A percentile compares a stretch with the other conserved stretches of the same genome.
phyloP scores from a whole-genome alignment of 2,329 filamentous ascomycete species.

The Aureobasidium sp. region DNA sequence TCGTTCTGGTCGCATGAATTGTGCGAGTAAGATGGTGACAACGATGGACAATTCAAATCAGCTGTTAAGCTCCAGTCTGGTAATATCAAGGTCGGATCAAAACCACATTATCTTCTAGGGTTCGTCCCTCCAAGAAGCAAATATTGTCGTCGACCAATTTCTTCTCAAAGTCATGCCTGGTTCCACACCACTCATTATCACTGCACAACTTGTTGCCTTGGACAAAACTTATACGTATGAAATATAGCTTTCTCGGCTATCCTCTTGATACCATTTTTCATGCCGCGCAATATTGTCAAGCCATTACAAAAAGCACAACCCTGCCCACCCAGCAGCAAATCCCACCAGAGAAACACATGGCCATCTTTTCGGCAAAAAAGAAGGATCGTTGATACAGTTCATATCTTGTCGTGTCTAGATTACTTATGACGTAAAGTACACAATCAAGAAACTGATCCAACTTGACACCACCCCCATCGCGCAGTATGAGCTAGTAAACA shows the following conservation, averaged over 20 bases:
- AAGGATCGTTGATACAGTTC: neutral
- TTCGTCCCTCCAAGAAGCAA: neutral
- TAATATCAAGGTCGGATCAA: neutral
- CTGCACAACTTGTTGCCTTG: neutral
- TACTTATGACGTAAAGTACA: slow-evolving; percentile 56
- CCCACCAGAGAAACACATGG: neutral
- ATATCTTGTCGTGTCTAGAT: neutral
- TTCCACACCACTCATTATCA: neutral
- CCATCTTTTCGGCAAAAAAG: too few relatives aligned
- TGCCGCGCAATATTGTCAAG: neutral
- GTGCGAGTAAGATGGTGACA: neutral
- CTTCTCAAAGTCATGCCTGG: neutral
- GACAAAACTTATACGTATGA: neutral
- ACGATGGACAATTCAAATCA: neutral
- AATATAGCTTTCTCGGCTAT: neutral
- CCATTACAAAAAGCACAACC: neutral
- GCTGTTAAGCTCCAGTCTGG: neutral
- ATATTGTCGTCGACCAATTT: neutral
- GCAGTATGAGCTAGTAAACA: slow-evolving; percentile 94
- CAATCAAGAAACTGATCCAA: slow-evolving; percentile 88
- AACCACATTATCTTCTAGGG: neutral
- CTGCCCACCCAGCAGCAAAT: neutral
- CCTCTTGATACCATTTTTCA: neutral
- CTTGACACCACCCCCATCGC: slow-evolving; percentile 92
- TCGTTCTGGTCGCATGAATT: neutral